Conservation (phyloP, 345 rosid genomes). For the Brassica napus region Da-Ae NC_063438.1:3281501-3282000, state of each 20-base stretch:
- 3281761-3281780: constrained; percentile 36
- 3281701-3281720: constrained; percentile 35
- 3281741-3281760: constrained; percentile 35
- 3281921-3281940: constrained; percentile 36
- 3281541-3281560: neutral
- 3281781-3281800: constrained; percentile 49
- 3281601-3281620: constrained; percentile 45
- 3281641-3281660: neutral
- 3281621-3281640: constrained; percentile 45
- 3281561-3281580: constrained; percentile 34
- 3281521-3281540: neutral
- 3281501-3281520: neutral
- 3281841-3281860: neutral
- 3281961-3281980: neutral
- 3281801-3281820: constrained; percentile 22
- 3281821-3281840: neutral
- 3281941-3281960: neutral
- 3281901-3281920: constrained; percentile 12
- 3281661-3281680: neutral
- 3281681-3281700: neutral
- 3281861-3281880: neutral
- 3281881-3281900: neutral
- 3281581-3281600: constrained; percentile 34
- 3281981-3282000: neutral
- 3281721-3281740: constrained; percentile 33